These are phyloP conservation scores for Acanthochlamys bracteata DNA, from an alignment of 106 monocot species.

Conservation along the genomic window DNA sequence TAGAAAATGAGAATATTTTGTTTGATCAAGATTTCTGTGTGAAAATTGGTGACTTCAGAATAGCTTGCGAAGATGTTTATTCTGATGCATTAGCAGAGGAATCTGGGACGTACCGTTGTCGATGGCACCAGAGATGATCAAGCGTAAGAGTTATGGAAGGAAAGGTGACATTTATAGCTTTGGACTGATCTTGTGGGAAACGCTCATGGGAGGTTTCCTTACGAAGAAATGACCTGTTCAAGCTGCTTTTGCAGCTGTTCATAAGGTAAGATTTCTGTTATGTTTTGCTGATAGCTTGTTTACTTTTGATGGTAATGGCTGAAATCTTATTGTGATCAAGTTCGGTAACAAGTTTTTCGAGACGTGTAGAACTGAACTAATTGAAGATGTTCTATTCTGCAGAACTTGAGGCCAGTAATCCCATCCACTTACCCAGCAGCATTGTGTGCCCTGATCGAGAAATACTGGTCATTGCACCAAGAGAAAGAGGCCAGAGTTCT, in stretches of 20 bases:
- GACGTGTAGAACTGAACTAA: neutral
- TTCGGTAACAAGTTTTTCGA: too few species aligned
- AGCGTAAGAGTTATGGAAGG: conserved; percentile 45
- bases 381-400: conserved; percentile 3
- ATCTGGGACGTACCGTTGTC: conserved; percentile 54
- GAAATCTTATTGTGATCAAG: too few species aligned
- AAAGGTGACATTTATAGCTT: conserved; percentile 78
- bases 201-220: conserved; percentile 52
- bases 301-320: too few species aligned
- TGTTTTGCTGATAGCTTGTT: too few species aligned
- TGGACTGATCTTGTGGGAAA: conserved; percentile 64
- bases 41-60: conserved; percentile 67
- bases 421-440: conserved; percentile 34
- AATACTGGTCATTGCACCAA: conserved; percentile 49
- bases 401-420: conserved; percentile 59
- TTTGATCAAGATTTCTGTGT: conserved; percentile 50
- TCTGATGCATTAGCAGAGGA: conserved; percentile 45
- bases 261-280: conserved; percentile 27
- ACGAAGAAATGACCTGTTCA: conserved; percentile 48
- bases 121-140: conserved; percentile 86
- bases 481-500: conserved; percentile 76
- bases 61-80: conserved; percentile 61
- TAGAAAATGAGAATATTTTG: conserved; percentile 66
- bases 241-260: conserved; percentile 57
- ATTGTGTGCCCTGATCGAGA: conserved; percentile 46